phyloP scores from a whole-genome alignment of 129 eudicot genomes.

The Lonicera japonica region DNA sequence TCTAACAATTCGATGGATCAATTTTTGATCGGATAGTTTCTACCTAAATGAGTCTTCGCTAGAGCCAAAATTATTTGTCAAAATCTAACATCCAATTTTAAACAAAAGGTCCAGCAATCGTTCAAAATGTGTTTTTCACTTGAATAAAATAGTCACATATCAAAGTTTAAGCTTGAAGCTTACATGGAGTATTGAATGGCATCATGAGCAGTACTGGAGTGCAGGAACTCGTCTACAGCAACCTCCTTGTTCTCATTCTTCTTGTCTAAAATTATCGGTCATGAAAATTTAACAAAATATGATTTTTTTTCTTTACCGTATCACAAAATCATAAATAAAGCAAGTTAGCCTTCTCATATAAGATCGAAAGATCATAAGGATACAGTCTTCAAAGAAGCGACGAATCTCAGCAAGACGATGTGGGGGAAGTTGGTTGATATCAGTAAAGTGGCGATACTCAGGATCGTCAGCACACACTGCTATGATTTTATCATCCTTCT shows the following conservation, averaged over 20 bases:
- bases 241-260: conserved; percentile 96
- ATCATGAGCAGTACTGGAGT: conserved; percentile 55
- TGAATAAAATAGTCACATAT: neutral
- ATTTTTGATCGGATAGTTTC: too few species aligned
- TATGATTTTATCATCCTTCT: conserved; percentile 86
- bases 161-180: conserved; percentile 11
- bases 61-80: too few species aligned
- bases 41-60: too few species aligned
- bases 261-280: conserved; percentile 42
- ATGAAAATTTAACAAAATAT: conserved; percentile 21
- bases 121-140: too few species aligned
- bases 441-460: conserved; percentile 66
- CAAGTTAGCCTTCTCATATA: neutral
- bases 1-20: too few species aligned
- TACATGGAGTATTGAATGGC: conserved; percentile 94
- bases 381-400: conserved; percentile 95
- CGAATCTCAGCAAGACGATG: conserved; percentile 90
- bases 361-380: conserved; percentile 24
- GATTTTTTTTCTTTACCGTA: neutral
- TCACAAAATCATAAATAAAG: neutral
- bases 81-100: too few species aligned
- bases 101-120: too few species aligned
- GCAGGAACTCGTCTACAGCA: conserved; percentile 75
- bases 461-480: conserved; percentile 99
- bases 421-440: conserved; percentile 77